A percentile compares a stretch with the other conserved stretches of the same genome.
These are phyloP conservation scores for Hymenoscyphus repandus DNA, from an alignment of 2,329 filamentous ascomycete species.

Conservation along the genomic window DNA sequence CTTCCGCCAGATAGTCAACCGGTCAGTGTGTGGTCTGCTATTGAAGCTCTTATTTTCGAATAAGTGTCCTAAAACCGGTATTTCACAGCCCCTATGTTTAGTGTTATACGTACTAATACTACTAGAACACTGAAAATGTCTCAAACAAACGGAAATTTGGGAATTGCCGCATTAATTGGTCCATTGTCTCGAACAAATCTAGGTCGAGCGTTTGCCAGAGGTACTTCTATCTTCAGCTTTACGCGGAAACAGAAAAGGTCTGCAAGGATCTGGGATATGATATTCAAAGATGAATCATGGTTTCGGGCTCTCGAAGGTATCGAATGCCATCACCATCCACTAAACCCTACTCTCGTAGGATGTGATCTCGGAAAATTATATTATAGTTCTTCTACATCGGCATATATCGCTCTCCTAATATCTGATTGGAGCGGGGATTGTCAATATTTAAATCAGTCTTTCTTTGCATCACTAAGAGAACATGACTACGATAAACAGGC, in stretches of 20 bases:
- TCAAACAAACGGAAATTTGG: not conserved
- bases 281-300: not conserved
- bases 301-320: too few relatives aligned
- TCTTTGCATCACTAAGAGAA: not conserved
- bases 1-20: too few relatives aligned
- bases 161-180: not conserved
- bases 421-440: not conserved
- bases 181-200: not conserved
- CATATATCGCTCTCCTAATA: not conserved
- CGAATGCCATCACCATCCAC: not conserved
- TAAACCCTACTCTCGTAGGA: not conserved
- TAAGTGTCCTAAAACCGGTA: not conserved
- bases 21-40: too few relatives aligned
- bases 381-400: not conserved
- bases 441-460: not conserved
- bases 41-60: too few relatives aligned
- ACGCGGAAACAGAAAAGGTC: not conserved
- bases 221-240: not conserved
- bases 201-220: not conserved
- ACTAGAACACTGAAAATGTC: not conserved
- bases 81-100: conserved; percentile 33
- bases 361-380: not conserved
- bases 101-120: too few relatives aligned
- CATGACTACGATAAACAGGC: not conserved
- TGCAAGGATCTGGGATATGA: not conserved